phyloP scores from a whole-genome alignment of 1,139 yeast genomes.

The Geotrichum restrictum region DNA sequence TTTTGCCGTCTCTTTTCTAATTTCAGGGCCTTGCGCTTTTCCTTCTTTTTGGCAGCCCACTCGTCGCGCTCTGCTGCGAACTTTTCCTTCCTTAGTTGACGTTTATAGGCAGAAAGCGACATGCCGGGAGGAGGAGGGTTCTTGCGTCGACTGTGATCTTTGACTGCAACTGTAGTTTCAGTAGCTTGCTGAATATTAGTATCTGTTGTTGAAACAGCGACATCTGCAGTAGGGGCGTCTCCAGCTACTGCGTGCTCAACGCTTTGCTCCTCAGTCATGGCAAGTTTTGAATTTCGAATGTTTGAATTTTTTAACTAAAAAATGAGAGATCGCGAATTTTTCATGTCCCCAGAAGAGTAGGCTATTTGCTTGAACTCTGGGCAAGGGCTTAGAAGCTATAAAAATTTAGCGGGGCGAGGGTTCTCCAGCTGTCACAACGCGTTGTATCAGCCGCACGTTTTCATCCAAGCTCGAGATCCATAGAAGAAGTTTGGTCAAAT shows the following conservation, averaged over 20 bases:
- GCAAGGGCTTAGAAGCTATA: too few relatives aligned
- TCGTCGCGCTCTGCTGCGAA: slow-evolving; percentile 64
- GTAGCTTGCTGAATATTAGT: not conserved
- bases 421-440: too few relatives aligned
- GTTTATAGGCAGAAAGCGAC: slow-evolving; percentile 81
- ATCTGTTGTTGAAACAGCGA: not conserved
- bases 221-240: not conserved
- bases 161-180: not conserved
- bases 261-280: not conserved
- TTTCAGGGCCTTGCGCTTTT: slow-evolving; percentile 39
- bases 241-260: not conserved
- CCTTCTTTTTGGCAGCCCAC: slow-evolving; percentile 53
- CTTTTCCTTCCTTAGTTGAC: slow-evolving; percentile 53
- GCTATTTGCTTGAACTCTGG: too few relatives aligned
- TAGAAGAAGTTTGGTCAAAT: too few relatives aligned
- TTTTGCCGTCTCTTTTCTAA: slow-evolving; percentile 38
- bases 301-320: too few relatives aligned
- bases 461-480: too few relatives aligned
- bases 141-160: slow-evolving; percentile 19
- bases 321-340: too few relatives aligned
- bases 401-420: too few relatives aligned
- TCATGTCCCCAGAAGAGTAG: too few relatives aligned
- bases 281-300: not conserved
- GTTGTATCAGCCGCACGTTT: too few relatives aligned
- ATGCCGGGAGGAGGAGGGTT: slow-evolving; percentile 47